phyloP scores from a whole-genome alignment of 2,329 filamentous ascomycete species.

The Tolypocladium amazonense region DNA sequence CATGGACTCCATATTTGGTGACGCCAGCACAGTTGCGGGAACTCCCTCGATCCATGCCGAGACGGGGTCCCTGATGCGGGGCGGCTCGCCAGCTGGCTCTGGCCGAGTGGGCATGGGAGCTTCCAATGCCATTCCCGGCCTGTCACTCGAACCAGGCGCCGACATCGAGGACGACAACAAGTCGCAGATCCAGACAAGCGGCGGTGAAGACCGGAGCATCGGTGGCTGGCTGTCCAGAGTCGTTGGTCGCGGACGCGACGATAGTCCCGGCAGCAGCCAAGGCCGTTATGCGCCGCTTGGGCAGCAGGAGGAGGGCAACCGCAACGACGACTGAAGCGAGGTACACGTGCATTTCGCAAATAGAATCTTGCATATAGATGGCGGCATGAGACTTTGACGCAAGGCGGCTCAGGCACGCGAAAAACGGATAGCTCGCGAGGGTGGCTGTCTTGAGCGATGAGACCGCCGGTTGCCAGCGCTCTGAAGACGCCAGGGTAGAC shows the following conservation, averaged over 20 bases:
- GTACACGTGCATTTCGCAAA: constrained; percentile 10
- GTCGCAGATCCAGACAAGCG: constrained; percentile 21
- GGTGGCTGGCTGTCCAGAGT: constrained; percentile 38
- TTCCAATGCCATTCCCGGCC: constrained; percentile 62
- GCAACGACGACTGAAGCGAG: constrained; percentile 13
- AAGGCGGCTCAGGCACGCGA: neutral
- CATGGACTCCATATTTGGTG: constrained; percentile 91
- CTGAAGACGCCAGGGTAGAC: neutral
- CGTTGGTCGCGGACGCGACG: constrained; percentile 26
- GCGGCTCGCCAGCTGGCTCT: constrained; percentile 63
- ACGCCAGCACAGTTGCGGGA: constrained; percentile 70
- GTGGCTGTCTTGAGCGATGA: neutral
- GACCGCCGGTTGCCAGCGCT: neutral
- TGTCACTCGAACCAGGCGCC: constrained; percentile 68
- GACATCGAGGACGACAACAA: constrained; percentile 42
- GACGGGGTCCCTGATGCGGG: constrained; percentile 69
- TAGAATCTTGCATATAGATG: constrained; percentile 29
- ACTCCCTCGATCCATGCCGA: constrained; percentile 68
- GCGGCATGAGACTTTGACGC: neutral
- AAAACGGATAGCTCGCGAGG: neutral
- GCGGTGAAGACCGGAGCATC: constrained; percentile 29
- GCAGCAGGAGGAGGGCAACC: constrained; percentile 26
- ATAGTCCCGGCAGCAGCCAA: constrained; percentile 26
- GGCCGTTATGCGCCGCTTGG: constrained; percentile 31
- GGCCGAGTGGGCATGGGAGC: constrained; percentile 51